These are phyloP conservation scores for Sisymbrium altissimum DNA, from an alignment of 345 rosid species.

Conservation along the genomic window DNA sequence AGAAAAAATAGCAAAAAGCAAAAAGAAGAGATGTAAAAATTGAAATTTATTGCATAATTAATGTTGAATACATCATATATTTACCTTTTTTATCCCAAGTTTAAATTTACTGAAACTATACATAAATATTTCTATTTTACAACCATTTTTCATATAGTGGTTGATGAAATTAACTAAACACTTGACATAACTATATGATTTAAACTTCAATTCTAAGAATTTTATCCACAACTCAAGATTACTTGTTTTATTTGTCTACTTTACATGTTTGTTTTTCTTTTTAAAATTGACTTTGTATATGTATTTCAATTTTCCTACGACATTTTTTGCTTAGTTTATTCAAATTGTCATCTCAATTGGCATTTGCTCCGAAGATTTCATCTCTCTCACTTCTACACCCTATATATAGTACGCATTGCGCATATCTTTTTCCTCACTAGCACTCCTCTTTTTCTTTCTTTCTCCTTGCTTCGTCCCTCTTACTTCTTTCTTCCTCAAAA, in stretches of 20 bases:
- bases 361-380: slow-evolving; percentile 1
- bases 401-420: slow-evolving; percentile 17
- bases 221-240: neutral
- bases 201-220: neutral
- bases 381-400: neutral
- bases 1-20: neutral
- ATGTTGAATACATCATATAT: neutral
- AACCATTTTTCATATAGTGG: neutral
- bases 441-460: neutral
- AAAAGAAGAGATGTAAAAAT: neutral
- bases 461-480: neutral
- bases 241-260: neutral
- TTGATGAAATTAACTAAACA: neutral
- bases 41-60: neutral
- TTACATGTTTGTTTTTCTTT: neutral
- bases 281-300: neutral
- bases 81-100: neutral
- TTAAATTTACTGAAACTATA: neutral
- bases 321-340: neutral
- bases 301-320: neutral
- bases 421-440: neutral
- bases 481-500: neutral
- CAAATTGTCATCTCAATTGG: neutral
- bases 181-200: neutral
- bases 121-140: neutral